Conservation (phyloP, 192 early-diverging fungal species). For the Gaertneriomyces sp. region DNA sequence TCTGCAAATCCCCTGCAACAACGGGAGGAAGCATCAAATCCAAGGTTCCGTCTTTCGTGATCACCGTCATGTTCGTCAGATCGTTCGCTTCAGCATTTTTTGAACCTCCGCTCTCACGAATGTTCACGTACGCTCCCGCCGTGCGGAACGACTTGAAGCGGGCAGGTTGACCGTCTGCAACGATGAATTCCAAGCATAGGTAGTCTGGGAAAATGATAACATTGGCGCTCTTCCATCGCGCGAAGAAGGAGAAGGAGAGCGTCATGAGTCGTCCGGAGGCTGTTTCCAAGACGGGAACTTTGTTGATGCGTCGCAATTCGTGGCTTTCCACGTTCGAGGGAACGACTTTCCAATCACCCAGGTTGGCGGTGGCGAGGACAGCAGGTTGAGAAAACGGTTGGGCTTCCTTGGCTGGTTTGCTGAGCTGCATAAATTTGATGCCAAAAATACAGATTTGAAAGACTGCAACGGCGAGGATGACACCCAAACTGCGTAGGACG, state of each 20-base stretch:
- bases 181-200: constrained; percentile 1
- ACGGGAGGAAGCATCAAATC: background rate
- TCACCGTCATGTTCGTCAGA: background rate
- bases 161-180: background rate
- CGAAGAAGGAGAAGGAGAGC: background rate
- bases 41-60: background rate
- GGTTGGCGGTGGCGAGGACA: background rate
- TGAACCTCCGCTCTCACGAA: constrained; percentile 1
- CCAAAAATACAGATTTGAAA: constrained; percentile 3
- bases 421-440: background rate
- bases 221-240: constrained; percentile 4
- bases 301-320: background rate
- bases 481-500: background rate
- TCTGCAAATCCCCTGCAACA: constrained; percentile 2
- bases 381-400: no score
- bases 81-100: background rate
- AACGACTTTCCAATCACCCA: background rate
- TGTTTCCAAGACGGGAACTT: background rate
- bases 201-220: constrained; percentile 6
- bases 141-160: background rate
- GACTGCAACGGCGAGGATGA: background rate
- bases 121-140: background rate
- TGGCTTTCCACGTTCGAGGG: background rate
- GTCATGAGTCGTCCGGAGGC: background rate
- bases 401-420: background rate